Evolutionary conservation across 2,329 filamentous ascomycete species (phyloP).

Genomic region (Trichoderma koningii): DNA sequence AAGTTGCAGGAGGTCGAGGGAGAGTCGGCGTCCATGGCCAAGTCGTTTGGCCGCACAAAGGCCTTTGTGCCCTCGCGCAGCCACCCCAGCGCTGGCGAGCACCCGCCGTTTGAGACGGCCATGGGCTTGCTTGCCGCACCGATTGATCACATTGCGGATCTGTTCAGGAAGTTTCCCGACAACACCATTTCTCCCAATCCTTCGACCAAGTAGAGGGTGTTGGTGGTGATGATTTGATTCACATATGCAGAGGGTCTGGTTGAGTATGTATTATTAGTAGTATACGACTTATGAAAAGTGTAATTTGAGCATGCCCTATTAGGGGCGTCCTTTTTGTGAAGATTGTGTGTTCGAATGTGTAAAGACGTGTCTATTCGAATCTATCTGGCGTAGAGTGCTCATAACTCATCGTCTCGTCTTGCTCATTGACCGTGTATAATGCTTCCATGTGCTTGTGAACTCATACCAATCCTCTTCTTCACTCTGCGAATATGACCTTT

Average conservation of each 20-base stretch:
- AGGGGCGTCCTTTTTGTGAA: no score
- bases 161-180: neutral
- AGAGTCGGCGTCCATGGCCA: slow-evolving; percentile 36
- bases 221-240: neutral
- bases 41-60: slow-evolving; percentile 55
- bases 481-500: no score
- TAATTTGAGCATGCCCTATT: no score
- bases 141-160: neutral
- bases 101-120: slow-evolving; percentile 53
- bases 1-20: neutral
- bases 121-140: slow-evolving; percentile 2
- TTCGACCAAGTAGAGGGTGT: neutral
- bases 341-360: no score
- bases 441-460: no score
- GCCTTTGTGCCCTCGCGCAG: slow-evolving; percentile 54
- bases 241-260: neutral
- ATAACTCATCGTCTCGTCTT: no score
- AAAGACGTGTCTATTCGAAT: no score
- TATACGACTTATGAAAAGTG: no score
- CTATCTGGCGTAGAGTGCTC: no score
- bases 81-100: slow-evolving; percentile 53
- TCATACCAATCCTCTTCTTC: no score
- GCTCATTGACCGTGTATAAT: no score
- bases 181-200: neutral
- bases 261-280: no score